Percentiles rank a stretch among this genome's conserved stretches.
These are phyloP conservation scores for Neurospora sp. DNA, from an alignment of 495 filamentous ascomycete species.

Conservation along the genomic window DNA sequence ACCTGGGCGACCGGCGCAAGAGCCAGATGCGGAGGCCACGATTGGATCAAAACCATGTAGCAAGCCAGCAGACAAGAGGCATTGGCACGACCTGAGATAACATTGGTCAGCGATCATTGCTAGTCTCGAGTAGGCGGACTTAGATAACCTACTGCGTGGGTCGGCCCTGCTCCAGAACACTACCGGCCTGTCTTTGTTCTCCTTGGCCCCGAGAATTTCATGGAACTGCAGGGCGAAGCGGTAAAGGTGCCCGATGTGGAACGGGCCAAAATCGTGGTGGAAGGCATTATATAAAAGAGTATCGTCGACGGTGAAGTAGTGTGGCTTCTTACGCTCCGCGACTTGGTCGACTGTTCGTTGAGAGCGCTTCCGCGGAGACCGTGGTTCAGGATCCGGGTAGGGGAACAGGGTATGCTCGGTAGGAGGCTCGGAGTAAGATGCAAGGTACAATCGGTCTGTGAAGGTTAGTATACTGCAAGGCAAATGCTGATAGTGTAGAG, in stretches of 20 bases:
- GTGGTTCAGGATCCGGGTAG: constrained; percentile 48
- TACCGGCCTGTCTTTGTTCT: constrained; percentile 67
- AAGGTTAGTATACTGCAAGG: constrained; percentile 25
- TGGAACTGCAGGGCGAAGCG: constrained; percentile 91
- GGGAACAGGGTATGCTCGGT: constrained; percentile 77
- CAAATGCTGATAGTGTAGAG: constrained; percentile 4
- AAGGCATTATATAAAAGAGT: constrained; percentile 93
- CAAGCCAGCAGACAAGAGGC: constrained; percentile 90
- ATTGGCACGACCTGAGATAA: constrained; percentile 64
- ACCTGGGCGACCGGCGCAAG: constrained; percentile 91
- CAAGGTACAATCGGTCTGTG: constrained; percentile 87
- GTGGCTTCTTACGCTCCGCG: constrained; percentile 49
- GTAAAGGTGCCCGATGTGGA: constrained; percentile 96
- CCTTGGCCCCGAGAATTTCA: constrained; percentile 80
- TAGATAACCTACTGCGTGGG: constrained; percentile 58
- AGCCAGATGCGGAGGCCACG: constrained; percentile 97
- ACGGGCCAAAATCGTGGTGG: constrained; percentile 93
- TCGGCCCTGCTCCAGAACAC: constrained; percentile 93
- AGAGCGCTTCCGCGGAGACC: constrained; percentile 64
- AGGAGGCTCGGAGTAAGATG: constrained; percentile 77
- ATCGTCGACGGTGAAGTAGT: constrained; percentile 94
- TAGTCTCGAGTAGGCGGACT: not conserved
- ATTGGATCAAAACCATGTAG: constrained; percentile 98
- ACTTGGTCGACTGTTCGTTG: constrained; percentile 50
- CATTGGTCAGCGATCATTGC: constrained; percentile 11